Evolutionary conservation across 768 basidiomycete species (phyloP).

Genomic region (Imleria badia): DNA sequence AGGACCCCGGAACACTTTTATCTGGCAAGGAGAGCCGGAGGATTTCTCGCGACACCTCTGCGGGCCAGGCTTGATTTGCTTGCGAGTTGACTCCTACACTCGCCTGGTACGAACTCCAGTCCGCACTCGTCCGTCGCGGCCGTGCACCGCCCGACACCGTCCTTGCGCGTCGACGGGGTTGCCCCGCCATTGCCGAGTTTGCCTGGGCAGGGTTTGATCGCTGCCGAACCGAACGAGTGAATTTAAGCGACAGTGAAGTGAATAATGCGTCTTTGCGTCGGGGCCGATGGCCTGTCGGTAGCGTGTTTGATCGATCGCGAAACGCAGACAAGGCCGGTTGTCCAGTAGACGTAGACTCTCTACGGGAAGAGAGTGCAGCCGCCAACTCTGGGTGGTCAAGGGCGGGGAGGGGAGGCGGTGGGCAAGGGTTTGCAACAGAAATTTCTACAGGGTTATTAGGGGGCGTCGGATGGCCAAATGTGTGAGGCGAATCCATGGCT

Average conservation of each 20-base stretch:
- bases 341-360: conserved; percentile 10
- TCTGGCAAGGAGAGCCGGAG: conserved; percentile 45
- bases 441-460: conserved; percentile 19
- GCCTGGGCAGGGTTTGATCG: conserved; percentile 29
- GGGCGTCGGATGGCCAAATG: conserved; percentile 41
- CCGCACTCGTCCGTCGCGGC: conserved; percentile 52
- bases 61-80: conserved; percentile 51
- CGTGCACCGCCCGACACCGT: conserved; percentile 37
- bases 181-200: conserved; percentile 11
- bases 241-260: conserved; percentile 23
- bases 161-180: conserved; percentile 23
- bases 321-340: conserved; percentile 7
- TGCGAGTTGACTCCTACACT: conserved; percentile 29
- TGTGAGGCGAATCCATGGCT: conserved; percentile 38
- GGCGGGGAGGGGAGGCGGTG: conserved; percentile 55
- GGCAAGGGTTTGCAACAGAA: conserved; percentile 31
- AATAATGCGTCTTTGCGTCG: conserved; percentile 22
- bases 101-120: conserved; percentile 54
- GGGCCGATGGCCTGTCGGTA: conserved; percentile 14
- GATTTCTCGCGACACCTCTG: conserved; percentile 56
- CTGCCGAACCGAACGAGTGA: conserved; percentile 28
- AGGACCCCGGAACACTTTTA: conserved; percentile 26
- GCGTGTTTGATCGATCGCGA: conserved; percentile 25
- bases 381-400: conserved; percentile 42
- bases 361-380: conserved; percentile 20